A percentile compares a stretch with the other conserved stretches of the same genome.
Evolutionary conservation across 441 rosid species (phyloP).

Genomic region (Dalechampia spathulata): DNA sequence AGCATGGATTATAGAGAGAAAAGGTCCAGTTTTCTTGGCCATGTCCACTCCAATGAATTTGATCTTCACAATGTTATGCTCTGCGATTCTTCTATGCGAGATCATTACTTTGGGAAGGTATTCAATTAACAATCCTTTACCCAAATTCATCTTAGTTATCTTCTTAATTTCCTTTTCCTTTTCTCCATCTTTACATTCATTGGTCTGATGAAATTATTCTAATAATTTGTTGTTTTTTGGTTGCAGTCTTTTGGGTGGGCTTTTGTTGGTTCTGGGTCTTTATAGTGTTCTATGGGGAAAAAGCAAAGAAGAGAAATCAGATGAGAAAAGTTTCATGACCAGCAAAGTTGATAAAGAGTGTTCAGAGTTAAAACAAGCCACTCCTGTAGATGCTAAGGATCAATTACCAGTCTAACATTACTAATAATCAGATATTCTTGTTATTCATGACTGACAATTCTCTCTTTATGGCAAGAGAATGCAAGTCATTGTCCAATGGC

Average conservation of each 20-base stretch:
- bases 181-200: no score
- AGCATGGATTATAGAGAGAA: slow-evolving; percentile 83
- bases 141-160: neutral
- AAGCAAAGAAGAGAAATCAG: slow-evolving; percentile 41
- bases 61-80: slow-evolving; percentile 51
- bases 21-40: slow-evolving; percentile 86
- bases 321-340: slow-evolving; percentile 14
- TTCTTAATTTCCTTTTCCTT: neutral
- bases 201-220: no score
- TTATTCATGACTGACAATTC: neutral
- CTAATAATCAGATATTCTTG: neutral
- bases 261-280: slow-evolving; percentile 64
- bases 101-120: slow-evolving; percentile 71
- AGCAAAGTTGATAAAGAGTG: slow-evolving; percentile 27
- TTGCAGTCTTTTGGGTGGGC: slow-evolving; percentile 58
- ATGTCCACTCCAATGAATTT: slow-evolving; percentile 81
- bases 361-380: slow-evolving; percentile 34
- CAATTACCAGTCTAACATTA: slow-evolving; percentile 6
- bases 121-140: neutral
- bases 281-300: slow-evolving; percentile 86
- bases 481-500: no score
- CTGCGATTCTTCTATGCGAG: slow-evolving; percentile 59
- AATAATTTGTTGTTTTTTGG: neutral
- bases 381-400: slow-evolving; percentile 1
- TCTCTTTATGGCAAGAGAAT: neutral